phyloP scores from a whole-genome alignment of 1,284 basidiomycete genomes.

The Ceratobasidium sp. region DNA sequence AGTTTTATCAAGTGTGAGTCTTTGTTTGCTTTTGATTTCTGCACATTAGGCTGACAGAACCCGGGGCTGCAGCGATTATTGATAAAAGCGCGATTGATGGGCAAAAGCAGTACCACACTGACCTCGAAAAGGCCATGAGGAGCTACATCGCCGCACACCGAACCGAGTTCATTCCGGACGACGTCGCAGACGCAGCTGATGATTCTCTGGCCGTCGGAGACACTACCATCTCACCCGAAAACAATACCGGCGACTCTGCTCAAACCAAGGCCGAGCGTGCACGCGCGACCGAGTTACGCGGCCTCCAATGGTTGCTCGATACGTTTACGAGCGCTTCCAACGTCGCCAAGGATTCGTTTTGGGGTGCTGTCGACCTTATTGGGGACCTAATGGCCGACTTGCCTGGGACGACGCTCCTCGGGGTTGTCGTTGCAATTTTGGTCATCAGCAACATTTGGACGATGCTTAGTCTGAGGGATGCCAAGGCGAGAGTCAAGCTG shows the following conservation, averaged over 20 bases:
- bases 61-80: conserved; percentile 76
- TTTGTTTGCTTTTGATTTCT: not conserved
- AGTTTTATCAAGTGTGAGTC: conserved; percentile 93
- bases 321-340: conserved; percentile 75
- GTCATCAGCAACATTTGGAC: conserved; percentile 82
- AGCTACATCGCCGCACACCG: conserved; percentile 87
- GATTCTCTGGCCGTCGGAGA: conserved; percentile 39
- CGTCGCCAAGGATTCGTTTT: conserved; percentile 72
- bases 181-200: conserved; percentile 54
- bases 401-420: conserved; percentile 68
- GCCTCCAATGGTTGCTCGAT: conserved; percentile 85
- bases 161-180: conserved; percentile 86
- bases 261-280: conserved; percentile 60
- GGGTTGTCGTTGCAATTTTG: conserved; percentile 73
- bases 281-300: conserved; percentile 69
- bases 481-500: conserved; percentile 32
- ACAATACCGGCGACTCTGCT: conserved; percentile 30
- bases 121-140: conserved; percentile 85
- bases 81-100: conserved; percentile 91
- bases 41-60: not conserved
- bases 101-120: conserved; percentile 86
- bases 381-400: conserved; percentile 68
- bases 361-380: conserved; percentile 74
- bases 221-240: conserved; percentile 44
- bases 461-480: conserved; percentile 49